Evolutionary conservation across 192 early-diverging fungal genomes (phyloP), one percentile per base, ranked within the genome.

Genomic region (Coemansia interrupta): DNA sequence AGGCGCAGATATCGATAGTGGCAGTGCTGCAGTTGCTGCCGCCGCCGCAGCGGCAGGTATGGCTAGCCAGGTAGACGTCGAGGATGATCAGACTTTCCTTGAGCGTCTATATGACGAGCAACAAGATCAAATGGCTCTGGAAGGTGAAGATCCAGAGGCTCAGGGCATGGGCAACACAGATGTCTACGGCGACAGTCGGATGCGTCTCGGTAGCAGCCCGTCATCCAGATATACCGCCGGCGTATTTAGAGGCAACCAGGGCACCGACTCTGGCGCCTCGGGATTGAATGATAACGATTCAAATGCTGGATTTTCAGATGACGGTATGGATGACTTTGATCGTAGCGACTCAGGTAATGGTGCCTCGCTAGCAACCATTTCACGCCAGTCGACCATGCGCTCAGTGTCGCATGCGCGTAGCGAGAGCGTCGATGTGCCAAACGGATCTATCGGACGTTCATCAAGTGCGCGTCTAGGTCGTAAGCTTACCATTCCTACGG

Each of bases 71-170:
- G 84, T 92, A 12, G 68, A 71, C 0, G 89, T 91, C 12, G 93
- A 95, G 70, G 87, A 92, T 52, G 92, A 97, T 61, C 92, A 97
- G 70, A 72, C 73, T 2, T 97, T 97, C 78, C 78, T 94, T 46
- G 88, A 92, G 51, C 76, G 86, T 10, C 88, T 90, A 66, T 83
- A 83, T 48, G 88, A 86, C 13, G 85, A 86, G 10, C 80, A 92
- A 50, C 84, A 82, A 32, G 67, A 69, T 44, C 70, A 87, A 58
- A 76, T 79, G 28, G 77, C 83, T 4, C 62, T 80, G 30, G 82
- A 89, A 40, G 77, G 78, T 23, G 74, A 78, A 10, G 76, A 71
- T 41, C 38, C 72, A 65, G 22, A 54, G 43, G 46, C 49, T 46
- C 29, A 24, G 14, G 41, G 44, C 2, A 47, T 43, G 46, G 54